Conservation (phyloP, 2,329 filamentous ascomycete genomes). For the Botrytis pseudocinerea region DNA sequence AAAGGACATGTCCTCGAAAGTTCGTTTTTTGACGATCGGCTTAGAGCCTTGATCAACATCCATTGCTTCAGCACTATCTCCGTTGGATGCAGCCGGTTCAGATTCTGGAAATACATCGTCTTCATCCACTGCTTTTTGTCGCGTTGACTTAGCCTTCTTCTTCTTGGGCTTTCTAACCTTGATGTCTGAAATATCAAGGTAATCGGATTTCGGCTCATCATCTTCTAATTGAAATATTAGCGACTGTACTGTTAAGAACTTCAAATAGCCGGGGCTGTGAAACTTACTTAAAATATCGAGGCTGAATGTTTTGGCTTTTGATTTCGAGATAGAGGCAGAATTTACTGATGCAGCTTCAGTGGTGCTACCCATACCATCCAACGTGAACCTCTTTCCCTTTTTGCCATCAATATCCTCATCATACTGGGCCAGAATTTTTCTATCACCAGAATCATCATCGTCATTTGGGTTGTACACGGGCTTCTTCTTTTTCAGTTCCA, state of each 20-base stretch:
- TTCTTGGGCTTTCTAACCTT: constrained; percentile 96
- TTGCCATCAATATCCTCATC: constrained; percentile 94
- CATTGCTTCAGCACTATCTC: constrained; percentile 59
- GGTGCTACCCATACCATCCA: constrained; percentile 74
- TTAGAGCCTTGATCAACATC: constrained; percentile 66
- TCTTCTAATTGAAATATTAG: constrained; percentile 48
- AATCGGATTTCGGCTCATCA: constrained; percentile 76
- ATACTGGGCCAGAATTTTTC: constrained; percentile 80
- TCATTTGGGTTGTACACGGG: constrained; percentile 85
- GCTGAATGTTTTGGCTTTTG: constrained; percentile 70
- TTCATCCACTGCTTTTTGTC: constrained; percentile 66
- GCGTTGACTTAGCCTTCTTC: constrained; percentile 77
- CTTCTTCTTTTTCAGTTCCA: constrained; percentile 88
- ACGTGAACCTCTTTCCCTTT: constrained; percentile 82
- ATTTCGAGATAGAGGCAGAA: constrained; percentile 53
- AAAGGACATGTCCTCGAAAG: constrained; percentile 66
- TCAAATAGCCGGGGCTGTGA: neutral
- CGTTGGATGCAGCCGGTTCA: constrained; percentile 36
- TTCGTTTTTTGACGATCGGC: constrained; percentile 58
- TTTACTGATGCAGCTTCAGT: constrained; percentile 57
- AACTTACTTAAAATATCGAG: constrained; percentile 67
- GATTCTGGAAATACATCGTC: constrained; percentile 56
- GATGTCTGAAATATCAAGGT: constrained; percentile 80
- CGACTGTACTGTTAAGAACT: constrained; percentile 27
- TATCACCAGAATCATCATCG: constrained; percentile 63